These are phyloP conservation scores for Quercus gilva DNA, from an alignment of 306 rosid species.

Conservation along the genomic window DNA sequence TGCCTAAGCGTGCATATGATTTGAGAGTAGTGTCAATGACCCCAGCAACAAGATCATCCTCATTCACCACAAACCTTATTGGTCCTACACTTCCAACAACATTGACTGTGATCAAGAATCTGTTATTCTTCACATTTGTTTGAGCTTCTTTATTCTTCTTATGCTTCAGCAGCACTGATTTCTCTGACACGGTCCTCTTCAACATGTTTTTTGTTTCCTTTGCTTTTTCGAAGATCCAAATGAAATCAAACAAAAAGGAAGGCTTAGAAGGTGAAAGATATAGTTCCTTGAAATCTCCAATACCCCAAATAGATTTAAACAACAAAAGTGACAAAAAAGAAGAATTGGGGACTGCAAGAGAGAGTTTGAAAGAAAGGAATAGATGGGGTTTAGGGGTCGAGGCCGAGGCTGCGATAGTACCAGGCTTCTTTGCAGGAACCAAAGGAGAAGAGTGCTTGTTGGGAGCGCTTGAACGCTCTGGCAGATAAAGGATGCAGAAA, in stretches of 20 bases:
- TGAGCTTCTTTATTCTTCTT: background rate
- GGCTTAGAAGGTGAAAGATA: too few species aligned
- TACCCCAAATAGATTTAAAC: too few species aligned
- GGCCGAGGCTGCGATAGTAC: conserved; percentile 2
- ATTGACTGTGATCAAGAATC: conserved; percentile 18
- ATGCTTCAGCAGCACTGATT: background rate
- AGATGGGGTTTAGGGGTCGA: background rate
- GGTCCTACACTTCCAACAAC: conserved; percentile 22
- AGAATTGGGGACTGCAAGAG: too few species aligned
- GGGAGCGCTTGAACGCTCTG: too few species aligned
- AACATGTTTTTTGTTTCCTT: background rate
- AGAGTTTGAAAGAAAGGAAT: too few species aligned
- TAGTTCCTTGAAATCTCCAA: too few species aligned
- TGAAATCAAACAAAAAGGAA: background rate
- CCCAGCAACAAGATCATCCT: conserved; percentile 19
- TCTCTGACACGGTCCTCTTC: background rate
- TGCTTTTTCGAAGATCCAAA: background rate
- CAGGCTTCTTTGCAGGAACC: conserved; percentile 1
- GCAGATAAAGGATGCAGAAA: too few species aligned
- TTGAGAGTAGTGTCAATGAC: conserved; percentile 33
- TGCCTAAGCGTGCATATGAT: conserved; percentile 30
- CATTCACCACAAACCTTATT: conserved; percentile 35
- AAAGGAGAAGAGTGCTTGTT: background rate
- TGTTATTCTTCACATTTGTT: background rate
- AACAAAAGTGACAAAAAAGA: too few species aligned